Conservation (phyloP, 2,329 filamentous ascomycete species). For the Hymenoscyphus infarciens region DNA sequence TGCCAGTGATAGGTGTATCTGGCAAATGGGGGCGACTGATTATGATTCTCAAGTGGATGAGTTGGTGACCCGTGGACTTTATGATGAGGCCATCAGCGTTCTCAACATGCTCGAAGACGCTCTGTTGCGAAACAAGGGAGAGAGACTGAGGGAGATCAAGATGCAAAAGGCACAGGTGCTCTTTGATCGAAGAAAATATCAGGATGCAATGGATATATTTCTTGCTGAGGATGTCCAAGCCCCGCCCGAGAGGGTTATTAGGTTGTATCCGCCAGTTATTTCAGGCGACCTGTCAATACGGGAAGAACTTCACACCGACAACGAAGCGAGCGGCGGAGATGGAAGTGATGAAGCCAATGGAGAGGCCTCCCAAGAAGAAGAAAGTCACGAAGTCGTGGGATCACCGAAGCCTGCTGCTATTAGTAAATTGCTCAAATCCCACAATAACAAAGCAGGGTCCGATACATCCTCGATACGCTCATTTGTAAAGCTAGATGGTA, state of each 20-base stretch:
- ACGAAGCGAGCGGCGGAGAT: slow-evolving; percentile 41
- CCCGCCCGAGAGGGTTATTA: slow-evolving; percentile 82
- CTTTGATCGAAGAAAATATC: slow-evolving; percentile 79
- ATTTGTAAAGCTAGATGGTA: slow-evolving; percentile 47
- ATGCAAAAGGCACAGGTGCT: slow-evolving; percentile 85
- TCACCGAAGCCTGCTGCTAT: slow-evolving; percentile 37
- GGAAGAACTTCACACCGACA: slow-evolving; percentile 38
- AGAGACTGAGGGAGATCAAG: slow-evolving; percentile 78
- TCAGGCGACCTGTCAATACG: slow-evolving; percentile 73
- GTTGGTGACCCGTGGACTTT: slow-evolving; percentile 67
- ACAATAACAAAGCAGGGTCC: slow-evolving; percentile 33
- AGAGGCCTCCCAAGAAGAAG: slow-evolving; percentile 23
- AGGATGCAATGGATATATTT: slow-evolving; percentile 85
- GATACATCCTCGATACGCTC: slow-evolving; percentile 58
- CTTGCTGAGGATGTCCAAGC: slow-evolving; percentile 72
- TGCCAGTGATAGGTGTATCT: slow-evolving; percentile 84
- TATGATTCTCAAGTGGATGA: slow-evolving; percentile 88
- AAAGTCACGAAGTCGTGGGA: slow-evolving; percentile 22
- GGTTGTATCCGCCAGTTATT: slow-evolving; percentile 77
- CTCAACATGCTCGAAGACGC: slow-evolving; percentile 90
- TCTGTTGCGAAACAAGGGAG: slow-evolving; percentile 75
- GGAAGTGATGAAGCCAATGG: slow-evolving; percentile 41
- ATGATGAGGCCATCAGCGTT: slow-evolving; percentile 90
- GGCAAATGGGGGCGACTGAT: slow-evolving; percentile 91
- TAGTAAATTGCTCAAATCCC: slow-evolving; percentile 40